Evolutionary conservation across 2,329 filamentous ascomycete species (phyloP), one percentile per base, ranked within the genome.

Genomic region (Hysterium pulicare): DNA sequence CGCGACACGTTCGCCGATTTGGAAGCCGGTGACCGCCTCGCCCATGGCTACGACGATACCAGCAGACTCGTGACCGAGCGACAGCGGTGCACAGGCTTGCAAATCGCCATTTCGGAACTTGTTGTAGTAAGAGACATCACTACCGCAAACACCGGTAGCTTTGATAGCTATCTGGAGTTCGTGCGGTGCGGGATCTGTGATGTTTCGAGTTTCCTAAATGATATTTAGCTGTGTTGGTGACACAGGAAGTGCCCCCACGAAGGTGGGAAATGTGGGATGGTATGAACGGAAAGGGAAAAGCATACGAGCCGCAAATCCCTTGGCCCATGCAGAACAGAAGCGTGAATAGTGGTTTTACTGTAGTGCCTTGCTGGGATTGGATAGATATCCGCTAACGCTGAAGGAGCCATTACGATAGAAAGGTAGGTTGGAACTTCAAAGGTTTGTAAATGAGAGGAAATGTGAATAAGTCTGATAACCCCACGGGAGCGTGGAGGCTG

Each of bases 91-190:
- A 50, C 79, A 82, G 35, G 80, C 81, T 53, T 82, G 82, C 38
- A 86, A 74, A 62, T 84, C 82, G 34, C 83, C 83, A 57, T 86
- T 86, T 65, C 81, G 80, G 58, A 84, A 85, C 56, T 84, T 84
- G 62, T 79, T 84, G 71, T 84, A 86, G 65, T 86, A 86, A 40
- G 80, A 81, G 41, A 85, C 77, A 63, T 86, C 83, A 6, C 81
- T 85, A 42, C 83, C 83, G 61, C 83, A 86, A 54, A 86, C 81
- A 28, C 83, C 82, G 19, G 83, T 86, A 5, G 78, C 75, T 54
- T 77, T 78, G 62, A 86, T 73, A 52, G 79, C 74, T 54, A 86
- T 75, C 64, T 86, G 83, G 42, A 86, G 72, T 58, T 86, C 81
- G 41, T 74, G 69, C 44, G 71, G 63, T 11, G 68, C 69, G 11